phyloP scores from a whole-genome alignment of 78 protist species.

The Mantamonas sphyraenae region DNA sequence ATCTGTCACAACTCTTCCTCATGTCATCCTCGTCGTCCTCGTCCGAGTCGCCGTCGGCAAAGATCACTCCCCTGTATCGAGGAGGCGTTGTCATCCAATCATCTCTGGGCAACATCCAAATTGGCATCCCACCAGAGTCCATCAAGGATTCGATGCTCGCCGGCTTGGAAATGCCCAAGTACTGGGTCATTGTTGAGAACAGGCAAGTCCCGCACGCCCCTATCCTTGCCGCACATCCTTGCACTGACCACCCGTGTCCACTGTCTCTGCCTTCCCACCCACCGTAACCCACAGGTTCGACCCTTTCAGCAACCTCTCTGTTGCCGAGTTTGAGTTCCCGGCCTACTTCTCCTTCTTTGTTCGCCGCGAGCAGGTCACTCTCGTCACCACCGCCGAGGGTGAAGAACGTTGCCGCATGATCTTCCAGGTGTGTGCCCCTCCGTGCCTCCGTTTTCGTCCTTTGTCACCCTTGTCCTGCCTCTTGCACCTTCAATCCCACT shows the following conservation, averaged over 20 bases:
- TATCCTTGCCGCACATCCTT: no score
- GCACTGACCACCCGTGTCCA: no score
- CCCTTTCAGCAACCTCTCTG: constrained; percentile 29
- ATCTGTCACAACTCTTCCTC: no score
- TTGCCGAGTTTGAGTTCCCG: constrained; percentile 56
- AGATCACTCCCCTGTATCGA: constrained; percentile 10
- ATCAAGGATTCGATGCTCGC: constrained; percentile 61
- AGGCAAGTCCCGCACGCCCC: no score
- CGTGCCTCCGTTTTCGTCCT: no score
- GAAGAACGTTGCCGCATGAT: constrained; percentile 29
- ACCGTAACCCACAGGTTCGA: no score
- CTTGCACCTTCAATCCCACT: not conserved
- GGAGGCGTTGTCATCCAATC: constrained; percentile 46
- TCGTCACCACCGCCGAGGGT: constrained; percentile 30
- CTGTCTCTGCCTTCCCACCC: no score
- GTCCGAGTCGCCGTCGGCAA: no score
- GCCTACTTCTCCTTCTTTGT: constrained; percentile 46
- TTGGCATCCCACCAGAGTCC: constrained; percentile 72
- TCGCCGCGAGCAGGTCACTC: constrained; percentile 24
- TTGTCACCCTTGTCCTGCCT: not conserved
- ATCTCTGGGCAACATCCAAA: constrained; percentile 40
- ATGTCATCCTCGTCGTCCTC: no score
- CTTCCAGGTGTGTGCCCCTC: no score
- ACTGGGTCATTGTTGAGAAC: constrained; percentile 39
- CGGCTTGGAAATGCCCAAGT: constrained; percentile 36